These are phyloP conservation scores for Pelargonium cotyledonis DNA, from an alignment of 441 rosid genomes.

Conservation along the genomic window DNA sequence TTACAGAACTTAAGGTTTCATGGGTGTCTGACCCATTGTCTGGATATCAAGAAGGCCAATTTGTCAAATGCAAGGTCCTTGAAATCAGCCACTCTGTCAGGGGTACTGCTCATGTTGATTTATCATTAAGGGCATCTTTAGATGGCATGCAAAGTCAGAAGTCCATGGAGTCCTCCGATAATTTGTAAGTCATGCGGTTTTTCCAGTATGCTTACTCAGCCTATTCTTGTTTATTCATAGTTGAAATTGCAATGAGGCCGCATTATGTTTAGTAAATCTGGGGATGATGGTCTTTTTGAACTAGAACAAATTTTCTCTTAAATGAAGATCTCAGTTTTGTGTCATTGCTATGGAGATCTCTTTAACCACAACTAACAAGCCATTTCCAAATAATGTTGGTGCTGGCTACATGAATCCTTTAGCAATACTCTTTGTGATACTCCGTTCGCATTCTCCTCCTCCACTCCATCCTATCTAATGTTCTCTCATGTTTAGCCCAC, in stretches of 20 bases:
- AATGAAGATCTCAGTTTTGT: background rate
- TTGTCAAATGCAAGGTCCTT: slow-evolving; percentile 87
- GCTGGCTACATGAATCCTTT: too few species aligned
- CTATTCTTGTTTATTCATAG: background rate
- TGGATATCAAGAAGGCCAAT: slow-evolving; percentile 70
- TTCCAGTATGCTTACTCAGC: background rate
- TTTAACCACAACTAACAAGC: too few species aligned
- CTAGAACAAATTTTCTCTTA: too few species aligned
- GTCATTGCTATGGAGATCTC: background rate
- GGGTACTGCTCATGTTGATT: slow-evolving; percentile 68
- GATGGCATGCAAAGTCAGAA: slow-evolving; percentile 50
- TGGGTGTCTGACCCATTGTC: slow-evolving; percentile 74
- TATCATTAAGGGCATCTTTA: slow-evolving; percentile 60
- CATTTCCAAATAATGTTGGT: too few species aligned
- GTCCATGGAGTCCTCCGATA: slow-evolving; percentile 32
- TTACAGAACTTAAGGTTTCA: slow-evolving; percentile 66
- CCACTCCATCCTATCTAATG: too few species aligned
- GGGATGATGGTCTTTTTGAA: too few species aligned
- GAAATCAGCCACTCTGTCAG: slow-evolving; percentile 59
- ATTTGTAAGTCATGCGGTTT: slow-evolving; percentile 42
- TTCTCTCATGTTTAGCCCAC: too few species aligned
- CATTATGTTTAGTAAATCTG: too few species aligned
- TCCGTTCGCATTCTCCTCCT: too few species aligned
- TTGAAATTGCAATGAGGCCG: too few species aligned
- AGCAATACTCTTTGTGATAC: too few species aligned